Evolutionary conservation across 441 rosid species (phyloP).

Genomic region (Bruguiera hainesii): DNA sequence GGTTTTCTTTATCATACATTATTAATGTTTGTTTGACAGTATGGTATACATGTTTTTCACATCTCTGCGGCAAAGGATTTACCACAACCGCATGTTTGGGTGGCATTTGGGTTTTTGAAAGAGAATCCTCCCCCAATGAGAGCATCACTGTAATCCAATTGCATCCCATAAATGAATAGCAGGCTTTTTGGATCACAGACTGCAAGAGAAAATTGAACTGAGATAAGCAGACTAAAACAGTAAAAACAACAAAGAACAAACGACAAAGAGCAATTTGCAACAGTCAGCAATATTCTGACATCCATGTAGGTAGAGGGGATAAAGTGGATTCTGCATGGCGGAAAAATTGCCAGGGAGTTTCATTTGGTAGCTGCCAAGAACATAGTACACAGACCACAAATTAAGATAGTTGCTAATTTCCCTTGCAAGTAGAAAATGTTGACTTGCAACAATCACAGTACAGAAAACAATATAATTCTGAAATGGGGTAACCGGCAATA

Average conservation of each 20-base stretch:
- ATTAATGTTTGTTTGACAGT: neutral
- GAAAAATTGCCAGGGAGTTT: neutral
- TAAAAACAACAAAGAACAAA: too few species aligned
- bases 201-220: conserved; percentile 33
- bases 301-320: neutral
- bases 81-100: conserved; percentile 94
- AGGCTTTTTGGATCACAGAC: conserved; percentile 99
- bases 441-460: neutral
- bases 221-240: too few species aligned
- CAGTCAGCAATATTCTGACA: too few species aligned
- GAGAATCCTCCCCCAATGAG: conserved; percentile 97
- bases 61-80: conserved; percentile 91
- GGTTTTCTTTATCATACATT: conserved; percentile 3
- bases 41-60: conserved; percentile 38
- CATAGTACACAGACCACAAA: neutral
- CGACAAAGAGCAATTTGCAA: too few species aligned
- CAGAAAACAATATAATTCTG: neutral
- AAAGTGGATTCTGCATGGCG: too few species aligned
- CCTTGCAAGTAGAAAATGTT: neutral
- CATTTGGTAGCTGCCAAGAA: neutral
- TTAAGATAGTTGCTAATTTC: neutral
- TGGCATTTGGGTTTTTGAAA: conserved; percentile 94
- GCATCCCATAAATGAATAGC: conserved; percentile 90
- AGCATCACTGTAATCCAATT: conserved; percentile 89
- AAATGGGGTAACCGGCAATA: neutral